These are phyloP conservation scores for Magnolia kwangsiensis DNA, from an alignment of 164 flowering plant species.

Conservation along the genomic window DNA sequence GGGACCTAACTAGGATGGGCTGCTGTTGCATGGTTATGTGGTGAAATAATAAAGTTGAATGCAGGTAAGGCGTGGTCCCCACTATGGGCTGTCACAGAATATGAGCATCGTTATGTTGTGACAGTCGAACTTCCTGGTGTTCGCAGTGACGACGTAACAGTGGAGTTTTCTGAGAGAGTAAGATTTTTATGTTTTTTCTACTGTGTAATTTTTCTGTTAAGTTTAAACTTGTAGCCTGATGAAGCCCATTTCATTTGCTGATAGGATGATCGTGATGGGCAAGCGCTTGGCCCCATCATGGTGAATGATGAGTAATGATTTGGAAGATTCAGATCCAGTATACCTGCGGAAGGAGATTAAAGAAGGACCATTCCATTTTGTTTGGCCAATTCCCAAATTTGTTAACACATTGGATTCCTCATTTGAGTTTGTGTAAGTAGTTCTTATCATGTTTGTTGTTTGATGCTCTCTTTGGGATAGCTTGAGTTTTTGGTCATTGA, in stretches of 20 bases:
- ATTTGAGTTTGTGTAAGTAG: conserved; percentile 71
- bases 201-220: background rate
- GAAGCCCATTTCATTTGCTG: conserved; percentile 2
- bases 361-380: conserved; percentile 56
- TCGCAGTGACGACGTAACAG: conserved; percentile 40
- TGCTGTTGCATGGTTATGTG: background rate
- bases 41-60: conserved; percentile 2
- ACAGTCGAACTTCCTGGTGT: conserved; percentile 77
- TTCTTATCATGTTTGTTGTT: background rate
- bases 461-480: background rate
- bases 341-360: conserved; percentile 54
- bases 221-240: background rate
- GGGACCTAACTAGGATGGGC: background rate
- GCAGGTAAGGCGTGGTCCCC: conserved; percentile 60
- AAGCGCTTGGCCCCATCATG: conserved; percentile 37
- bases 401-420: conserved; percentile 56
- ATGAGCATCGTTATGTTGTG: conserved; percentile 36
- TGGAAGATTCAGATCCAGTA: conserved; percentile 24
- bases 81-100: conserved; percentile 64
- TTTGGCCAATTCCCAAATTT: conserved; percentile 64
- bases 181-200: conserved; percentile 2
- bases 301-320: conserved; percentile 19
- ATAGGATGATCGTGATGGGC: conserved; percentile 60
- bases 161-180: conserved; percentile 65
- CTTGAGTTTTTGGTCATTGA: background rate